Evolutionary conservation across 495 filamentous ascomycete genomes (phyloP), one percentile per base, ranked within the genome.

Genomic region (Pyrenula aspistea): DNA sequence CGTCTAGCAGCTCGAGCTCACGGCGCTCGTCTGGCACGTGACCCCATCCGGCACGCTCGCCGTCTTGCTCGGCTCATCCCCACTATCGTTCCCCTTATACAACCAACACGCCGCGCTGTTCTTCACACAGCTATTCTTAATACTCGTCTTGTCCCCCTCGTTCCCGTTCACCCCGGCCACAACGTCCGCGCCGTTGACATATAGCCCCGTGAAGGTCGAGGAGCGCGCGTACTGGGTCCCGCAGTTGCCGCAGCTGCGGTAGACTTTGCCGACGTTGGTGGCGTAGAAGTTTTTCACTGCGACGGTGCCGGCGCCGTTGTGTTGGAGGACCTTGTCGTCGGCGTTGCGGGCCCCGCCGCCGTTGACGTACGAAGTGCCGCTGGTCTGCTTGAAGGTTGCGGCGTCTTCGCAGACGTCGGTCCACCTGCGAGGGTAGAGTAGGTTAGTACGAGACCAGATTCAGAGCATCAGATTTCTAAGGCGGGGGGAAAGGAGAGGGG

Each of bases 271-370:
- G 54, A 65, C 64, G 53, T 64, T 60, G 12, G 62, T 59, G 25
- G 53, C 65, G 50, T 71, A 75, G 69, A 83, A 85, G 62, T 78
- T 72, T 57, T 75, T 75, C 60, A 85, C 76, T 25, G 72, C 70
- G 24, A 83, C 71, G 2, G 79, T 81, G 22, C 81, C 82, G 25
- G 68, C 67, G 20, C 79, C 81, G 66, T 85, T 84, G 68, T 82
- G 77, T 67, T 85, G 82, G 55, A 85, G 66, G 51, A 85, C 71
- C 63, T 85, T 85, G 66, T 85, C 81, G 2, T 65, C 62, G 3
- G 82, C 81, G 49, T 67, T 67, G 11, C 73, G 69, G 1, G 81
- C 81, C 50, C 82, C 82, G 51, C 82, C 81, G 53, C 79, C 79
- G 56, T 71, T 77, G 59, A 83, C 31, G 58, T 67, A 65, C 1